Evolutionary conservation across 208 protist genomes (phyloP).

Genomic region (Trypanosoma mega): DNA sequence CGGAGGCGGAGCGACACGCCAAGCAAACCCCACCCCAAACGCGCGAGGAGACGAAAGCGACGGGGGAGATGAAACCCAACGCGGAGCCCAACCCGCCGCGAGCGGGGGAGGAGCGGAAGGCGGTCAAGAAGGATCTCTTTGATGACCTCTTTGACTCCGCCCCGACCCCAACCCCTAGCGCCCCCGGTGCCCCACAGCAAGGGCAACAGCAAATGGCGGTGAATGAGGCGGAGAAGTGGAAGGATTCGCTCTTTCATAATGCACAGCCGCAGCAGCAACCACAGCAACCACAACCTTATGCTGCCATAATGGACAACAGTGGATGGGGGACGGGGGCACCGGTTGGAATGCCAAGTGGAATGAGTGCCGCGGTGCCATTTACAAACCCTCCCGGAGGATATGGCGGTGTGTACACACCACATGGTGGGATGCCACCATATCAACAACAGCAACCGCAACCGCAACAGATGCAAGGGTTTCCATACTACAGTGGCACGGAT

Average conservation of each 20-base stretch:
- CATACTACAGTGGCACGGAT: too few species aligned
- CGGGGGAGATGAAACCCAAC: constrained; percentile 2
- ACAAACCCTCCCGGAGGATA: too few species aligned
- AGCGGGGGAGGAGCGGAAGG: neutral
- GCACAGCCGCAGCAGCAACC: constrained; percentile 13
- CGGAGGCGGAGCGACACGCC: constrained; percentile 25
- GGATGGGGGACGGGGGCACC: constrained; percentile 32
- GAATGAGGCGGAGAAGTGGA: constrained; percentile 13
- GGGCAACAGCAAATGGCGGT: neutral
- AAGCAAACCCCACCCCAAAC: constrained; percentile 8
- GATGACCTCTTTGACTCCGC: constrained; percentile 73
- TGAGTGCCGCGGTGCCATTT: too few species aligned
- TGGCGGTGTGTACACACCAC: constrained; percentile 1
- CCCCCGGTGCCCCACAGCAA: too few species aligned
- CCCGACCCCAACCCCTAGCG: constrained; percentile 16
- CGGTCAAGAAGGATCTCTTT: constrained; percentile 56
- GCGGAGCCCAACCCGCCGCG: neutral
- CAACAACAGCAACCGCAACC: constrained; percentile 27
- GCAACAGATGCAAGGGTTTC: neutral
- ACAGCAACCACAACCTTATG: constrained; percentile 47
- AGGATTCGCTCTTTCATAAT: constrained; percentile 18
- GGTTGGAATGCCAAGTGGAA: constrained; percentile 10
- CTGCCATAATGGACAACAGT: constrained; percentile 30
- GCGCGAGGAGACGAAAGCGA: neutral
- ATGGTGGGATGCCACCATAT: constrained; percentile 20